These are phyloP conservation scores for Apiotrichum akiyoshidainum DNA, from an alignment of 1,284 basidiomycete genomes.

Conservation along the genomic window DNA sequence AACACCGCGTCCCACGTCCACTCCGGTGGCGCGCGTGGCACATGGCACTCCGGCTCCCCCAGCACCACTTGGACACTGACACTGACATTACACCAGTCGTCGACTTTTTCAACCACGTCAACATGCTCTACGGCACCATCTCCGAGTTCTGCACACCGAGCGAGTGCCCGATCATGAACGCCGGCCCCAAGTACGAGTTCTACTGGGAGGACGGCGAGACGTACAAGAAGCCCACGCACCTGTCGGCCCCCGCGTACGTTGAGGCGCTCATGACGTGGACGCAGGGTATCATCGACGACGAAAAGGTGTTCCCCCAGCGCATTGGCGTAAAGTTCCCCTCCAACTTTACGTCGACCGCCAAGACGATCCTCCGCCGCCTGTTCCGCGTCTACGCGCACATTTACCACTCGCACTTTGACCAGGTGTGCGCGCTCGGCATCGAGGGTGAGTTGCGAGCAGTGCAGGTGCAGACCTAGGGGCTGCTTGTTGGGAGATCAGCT, in stretches of 20 bases:
- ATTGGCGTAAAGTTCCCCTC: slow-evolving; percentile 91
- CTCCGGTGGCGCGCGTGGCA: no score
- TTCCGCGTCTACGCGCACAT: slow-evolving; percentile 98
- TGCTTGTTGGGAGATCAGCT: no score
- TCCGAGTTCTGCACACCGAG: slow-evolving; percentile 94
- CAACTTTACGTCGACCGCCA: slow-evolving; percentile 85
- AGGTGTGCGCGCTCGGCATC: slow-evolving; percentile 95
- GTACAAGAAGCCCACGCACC: slow-evolving; percentile 89
- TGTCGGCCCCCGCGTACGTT: slow-evolving; percentile 93
- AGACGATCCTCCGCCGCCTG: slow-evolving; percentile 84
- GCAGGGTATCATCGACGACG: slow-evolving; percentile 88
- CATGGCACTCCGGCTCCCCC: background rate
- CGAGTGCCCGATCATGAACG: slow-evolving; percentile 99
- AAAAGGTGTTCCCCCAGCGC: slow-evolving; percentile 87
- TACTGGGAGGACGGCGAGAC: slow-evolving; percentile 95
- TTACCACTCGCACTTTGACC: slow-evolving; percentile 99
- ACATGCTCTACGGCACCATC: slow-evolving; percentile 93
- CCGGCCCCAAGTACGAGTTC: slow-evolving; percentile 97
- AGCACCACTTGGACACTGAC: no score
- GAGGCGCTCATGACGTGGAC: slow-evolving; percentile 99
- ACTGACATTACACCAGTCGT: slow-evolving; percentile 62
- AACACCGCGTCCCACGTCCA: no score
- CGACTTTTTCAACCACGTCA: slow-evolving; percentile 93
- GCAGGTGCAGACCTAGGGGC: background rate
- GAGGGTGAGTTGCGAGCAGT: slow-evolving; percentile 68